A percentile compares a stretch with the other conserved stretches of the same genome.
Conservation (phyloP, 1,284 basidiomycete genomes). For the Neonothopanus nambi region DNA sequence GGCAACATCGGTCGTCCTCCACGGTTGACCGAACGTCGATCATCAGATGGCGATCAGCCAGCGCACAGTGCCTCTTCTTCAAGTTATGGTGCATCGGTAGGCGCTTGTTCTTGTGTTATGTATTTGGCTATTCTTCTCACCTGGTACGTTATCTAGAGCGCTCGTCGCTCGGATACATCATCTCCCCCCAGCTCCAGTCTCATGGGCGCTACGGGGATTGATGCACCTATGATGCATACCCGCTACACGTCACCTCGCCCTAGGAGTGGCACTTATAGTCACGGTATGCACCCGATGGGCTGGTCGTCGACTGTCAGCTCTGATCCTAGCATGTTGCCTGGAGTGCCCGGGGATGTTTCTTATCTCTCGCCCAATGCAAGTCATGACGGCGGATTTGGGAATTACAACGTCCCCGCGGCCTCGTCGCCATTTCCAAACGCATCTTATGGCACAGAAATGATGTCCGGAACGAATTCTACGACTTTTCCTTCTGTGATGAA, state of each 20-base stretch:
- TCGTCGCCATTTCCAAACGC: constrained; percentile 2
- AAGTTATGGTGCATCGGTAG: neutral
- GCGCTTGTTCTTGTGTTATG: too few species aligned
- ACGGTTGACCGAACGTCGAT: constrained; percentile 29
- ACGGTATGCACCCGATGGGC: neutral
- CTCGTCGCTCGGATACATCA: constrained; percentile 22
- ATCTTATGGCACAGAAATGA: constrained; percentile 6
- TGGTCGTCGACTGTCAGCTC: neutral
- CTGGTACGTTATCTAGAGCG: neutral
- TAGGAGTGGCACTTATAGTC: neutral
- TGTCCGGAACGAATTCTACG: neutral
- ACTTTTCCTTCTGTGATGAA: neutral
- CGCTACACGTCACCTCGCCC: constrained; percentile 1
- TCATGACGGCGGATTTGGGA: neutral
- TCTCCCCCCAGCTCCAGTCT: constrained; percentile 55
- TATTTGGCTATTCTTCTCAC: neutral
- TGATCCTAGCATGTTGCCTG: constrained; percentile 1
- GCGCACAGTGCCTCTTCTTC: constrained; percentile 18
- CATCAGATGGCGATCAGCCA: constrained; percentile 34
- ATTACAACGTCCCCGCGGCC: neutral
- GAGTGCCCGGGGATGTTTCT: constrained; percentile 3
- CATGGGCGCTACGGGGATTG: constrained; percentile 57
- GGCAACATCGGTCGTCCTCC: constrained; percentile 30
- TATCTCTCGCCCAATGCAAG: neutral
- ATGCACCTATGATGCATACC: neutral